A percentile compares a stretch with the other conserved stretches of the same genome.
Evolutionary conservation across 139 green algal genomes (phyloP).

Genomic region (Zygnema circumcarinatum): DNA sequence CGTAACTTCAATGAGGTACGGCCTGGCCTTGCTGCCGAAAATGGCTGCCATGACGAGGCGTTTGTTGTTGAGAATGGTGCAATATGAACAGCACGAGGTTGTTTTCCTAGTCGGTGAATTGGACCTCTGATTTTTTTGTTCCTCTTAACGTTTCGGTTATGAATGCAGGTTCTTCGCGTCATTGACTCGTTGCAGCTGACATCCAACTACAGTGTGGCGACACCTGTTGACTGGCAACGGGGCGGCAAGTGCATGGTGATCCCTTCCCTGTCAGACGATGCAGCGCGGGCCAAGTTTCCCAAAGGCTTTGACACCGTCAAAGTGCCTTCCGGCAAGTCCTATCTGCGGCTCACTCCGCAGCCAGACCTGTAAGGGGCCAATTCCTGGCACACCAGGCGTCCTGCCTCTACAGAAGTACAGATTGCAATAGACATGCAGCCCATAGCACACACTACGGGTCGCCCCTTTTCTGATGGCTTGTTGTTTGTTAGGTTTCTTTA

Average conservation of each 20-base stretch:
- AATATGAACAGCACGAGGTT: too few species aligned
- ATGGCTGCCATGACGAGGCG: background rate
- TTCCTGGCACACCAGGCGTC: too few species aligned
- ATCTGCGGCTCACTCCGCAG: conserved; percentile 41
- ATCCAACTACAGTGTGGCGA: conserved; percentile 69
- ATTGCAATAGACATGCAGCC: too few species aligned
- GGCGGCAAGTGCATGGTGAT: conserved; percentile 69
- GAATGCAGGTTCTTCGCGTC: conserved; percentile 66
- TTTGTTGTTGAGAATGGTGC: too few species aligned
- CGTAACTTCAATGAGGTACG: conserved; percentile 75
- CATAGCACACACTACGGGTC: too few species aligned
- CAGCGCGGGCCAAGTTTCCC: conserved; percentile 65
- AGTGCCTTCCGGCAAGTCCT: conserved; percentile 44
- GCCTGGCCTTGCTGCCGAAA: background rate
- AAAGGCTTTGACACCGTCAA: conserved; percentile 45
- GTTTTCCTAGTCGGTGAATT: too few species aligned
- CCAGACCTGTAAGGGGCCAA: conserved; percentile 32
- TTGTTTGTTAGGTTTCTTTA: too few species aligned
- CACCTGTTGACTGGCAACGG: conserved; percentile 72
- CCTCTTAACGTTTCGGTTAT: background rate
- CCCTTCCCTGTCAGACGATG: conserved; percentile 67
- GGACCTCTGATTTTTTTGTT: background rate
- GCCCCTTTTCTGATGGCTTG: too few species aligned
- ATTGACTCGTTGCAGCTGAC: conserved; percentile 80
- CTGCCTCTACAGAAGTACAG: too few species aligned